Base-by-base conservation (phyloP, 345 rosid species). In the Acer yangbiense region DNA sequence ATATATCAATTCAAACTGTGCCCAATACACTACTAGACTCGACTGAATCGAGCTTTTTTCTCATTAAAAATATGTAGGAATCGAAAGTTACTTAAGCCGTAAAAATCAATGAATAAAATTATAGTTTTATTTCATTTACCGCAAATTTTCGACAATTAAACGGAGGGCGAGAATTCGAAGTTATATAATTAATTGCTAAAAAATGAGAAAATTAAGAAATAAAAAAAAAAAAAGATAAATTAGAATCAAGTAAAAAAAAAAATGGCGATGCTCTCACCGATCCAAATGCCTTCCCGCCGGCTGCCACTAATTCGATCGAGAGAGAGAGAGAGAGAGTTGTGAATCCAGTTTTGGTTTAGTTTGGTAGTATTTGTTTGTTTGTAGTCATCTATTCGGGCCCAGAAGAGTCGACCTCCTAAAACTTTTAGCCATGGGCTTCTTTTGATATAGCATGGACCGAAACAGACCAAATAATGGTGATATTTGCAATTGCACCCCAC, bases 231-330 rank as follows among this genome's bases (percentile, higher is more conserved):
- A 50, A 18, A n/a, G 20, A n/a, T 12, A 6, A 21, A 18, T 48
- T 44, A 7, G n/a, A 25, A 50, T n/a, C 3, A 66, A 65, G 32
- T 72, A 9, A 46, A 25, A 67, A 46, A 25, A 25, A 35, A 63
- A 77, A 62, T 2, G 79, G 7, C 52, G 63, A 69, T 46, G 66
- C 48, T 52, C 79, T 75, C 78, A 81, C 89, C 86, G 85, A 87
- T 87, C 85, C 84, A 55, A 76, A 76, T 8, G 14, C 62, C 74
- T 78, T 80, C 87, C 85, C 79, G 84, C 89, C 84, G 81, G 84
- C 79, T 4, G 29, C 23, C 75, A 77, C 71, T 57, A 80, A 32
- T 44, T 35, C 39, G 39, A 32, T 32, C 35, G 23, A 25, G 46
- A 64, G 67, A 35, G 72, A 69, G 69, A 58, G 68, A 75, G 75